Evolutionary conservation across 202 grass and related monocot genomes (phyloP).

Genomic region (Elaeis oleifera): DNA sequence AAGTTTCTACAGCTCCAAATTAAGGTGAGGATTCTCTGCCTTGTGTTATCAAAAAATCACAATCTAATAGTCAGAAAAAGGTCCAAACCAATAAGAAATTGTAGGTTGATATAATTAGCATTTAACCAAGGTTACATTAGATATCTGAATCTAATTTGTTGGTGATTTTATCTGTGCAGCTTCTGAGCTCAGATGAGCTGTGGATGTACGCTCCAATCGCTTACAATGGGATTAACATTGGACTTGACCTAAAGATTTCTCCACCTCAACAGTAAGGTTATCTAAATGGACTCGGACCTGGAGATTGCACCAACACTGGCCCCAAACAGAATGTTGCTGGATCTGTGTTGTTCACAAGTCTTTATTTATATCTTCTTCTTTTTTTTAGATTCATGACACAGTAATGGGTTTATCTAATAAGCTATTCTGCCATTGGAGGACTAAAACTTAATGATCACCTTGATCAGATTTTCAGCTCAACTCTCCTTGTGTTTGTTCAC

Average conservation of each 20-base stretch:
- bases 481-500: too few relatives aligned
- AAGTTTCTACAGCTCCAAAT: constrained; percentile 77
- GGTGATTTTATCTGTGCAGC: constrained; percentile 23
- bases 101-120: neutral
- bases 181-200: constrained; percentile 66
- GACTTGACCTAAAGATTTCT: constrained; percentile 51
- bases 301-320: too few relatives aligned
- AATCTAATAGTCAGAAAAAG: neutral
- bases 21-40: constrained; percentile 37
- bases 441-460: too few relatives aligned
- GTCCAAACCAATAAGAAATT: too few relatives aligned
- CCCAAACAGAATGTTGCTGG: too few relatives aligned
- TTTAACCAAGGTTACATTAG: neutral
- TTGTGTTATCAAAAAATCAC: constrained; percentile 2
- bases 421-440: too few relatives aligned
- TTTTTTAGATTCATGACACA: too few relatives aligned
- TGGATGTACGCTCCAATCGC: constrained; percentile 88
- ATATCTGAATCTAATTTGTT: constrained; percentile 2
- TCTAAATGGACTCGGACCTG: too few relatives aligned
- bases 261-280: constrained; percentile 23
- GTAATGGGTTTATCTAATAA: too few relatives aligned
- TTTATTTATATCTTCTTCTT: too few relatives aligned
- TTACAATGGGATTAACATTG: constrained; percentile 74
- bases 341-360: too few relatives aligned
- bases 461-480: too few relatives aligned